Evolutionary conservation across 1,284 basidiomycete species (phyloP).

Genomic region (Puccinia triticina): DNA sequence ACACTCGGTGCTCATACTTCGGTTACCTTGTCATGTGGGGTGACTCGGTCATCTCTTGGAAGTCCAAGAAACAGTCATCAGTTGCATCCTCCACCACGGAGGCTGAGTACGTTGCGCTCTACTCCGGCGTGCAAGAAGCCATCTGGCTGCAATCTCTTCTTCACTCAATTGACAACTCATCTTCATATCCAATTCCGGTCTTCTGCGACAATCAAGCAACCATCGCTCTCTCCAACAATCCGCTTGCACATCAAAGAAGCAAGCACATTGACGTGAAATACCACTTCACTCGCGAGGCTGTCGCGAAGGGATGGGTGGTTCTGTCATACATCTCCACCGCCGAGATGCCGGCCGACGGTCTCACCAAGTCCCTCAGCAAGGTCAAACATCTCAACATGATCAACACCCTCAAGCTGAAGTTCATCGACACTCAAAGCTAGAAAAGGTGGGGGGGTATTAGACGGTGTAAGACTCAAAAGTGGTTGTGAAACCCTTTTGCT

Average conservation of each 20-base stretch:
- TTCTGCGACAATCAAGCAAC: neutral
- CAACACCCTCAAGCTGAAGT: no score
- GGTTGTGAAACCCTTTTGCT: no score
- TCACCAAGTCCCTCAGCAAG: neutral
- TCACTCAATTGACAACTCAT: neutral
- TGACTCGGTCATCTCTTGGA: conserved; percentile 13
- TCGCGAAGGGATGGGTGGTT: neutral
- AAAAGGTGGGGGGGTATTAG: no score
- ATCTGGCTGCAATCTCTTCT: conserved; percentile 8
- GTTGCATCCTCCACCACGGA: conserved; percentile 17
- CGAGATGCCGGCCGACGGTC: neutral
- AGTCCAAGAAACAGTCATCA: neutral
- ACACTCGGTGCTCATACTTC: neutral
- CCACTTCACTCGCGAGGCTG: neutral
- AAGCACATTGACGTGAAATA: neutral
- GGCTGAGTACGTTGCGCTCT: conserved; percentile 1
- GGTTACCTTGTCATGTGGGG: neutral
- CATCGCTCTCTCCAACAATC: neutral
- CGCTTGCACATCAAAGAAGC: neutral
- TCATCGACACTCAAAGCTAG: no score
- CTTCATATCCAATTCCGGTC: neutral
- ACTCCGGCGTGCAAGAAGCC: neutral
- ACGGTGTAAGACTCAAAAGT: no score
- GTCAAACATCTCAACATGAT: neutral
- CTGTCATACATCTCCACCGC: neutral